Conservation (phyloP, 495 filamentous ascomycete species). For the Evansstolkia leycettana region DNA sequence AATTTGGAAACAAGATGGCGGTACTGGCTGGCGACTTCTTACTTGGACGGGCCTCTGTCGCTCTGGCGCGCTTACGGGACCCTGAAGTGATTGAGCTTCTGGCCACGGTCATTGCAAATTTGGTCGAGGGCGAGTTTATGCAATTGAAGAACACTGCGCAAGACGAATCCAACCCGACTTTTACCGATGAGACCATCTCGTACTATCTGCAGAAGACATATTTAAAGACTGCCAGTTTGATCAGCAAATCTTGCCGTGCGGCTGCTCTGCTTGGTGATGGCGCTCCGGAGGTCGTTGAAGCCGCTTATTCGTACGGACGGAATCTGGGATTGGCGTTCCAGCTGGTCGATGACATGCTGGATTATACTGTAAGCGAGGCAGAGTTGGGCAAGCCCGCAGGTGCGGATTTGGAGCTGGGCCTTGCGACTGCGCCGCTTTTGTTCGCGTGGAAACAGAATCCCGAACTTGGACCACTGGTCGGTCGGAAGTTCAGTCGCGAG, state of each 20-base stretch:
- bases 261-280: constrained; percentile 74
- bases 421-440: constrained; percentile 89
- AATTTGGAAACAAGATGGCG: constrained; percentile 98
- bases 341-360: constrained; percentile 96
- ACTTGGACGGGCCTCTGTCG: constrained; percentile 84
- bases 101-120: constrained; percentile 90
- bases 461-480: constrained; percentile 78
- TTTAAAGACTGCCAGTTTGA: constrained; percentile 88
- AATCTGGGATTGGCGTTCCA: constrained; percentile 94
- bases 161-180: constrained; percentile 70
- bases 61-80: constrained; percentile 77
- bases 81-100: constrained; percentile 90
- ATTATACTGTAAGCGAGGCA: constrained; percentile 75
- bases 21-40: constrained; percentile 93
- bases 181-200: constrained; percentile 72
- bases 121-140: constrained; percentile 99
- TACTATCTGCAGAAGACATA: constrained; percentile 99
- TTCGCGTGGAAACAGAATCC: constrained; percentile 91
- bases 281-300: constrained; percentile 68
- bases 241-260: constrained; percentile 89
- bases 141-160: constrained; percentile 90
- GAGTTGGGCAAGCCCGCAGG: constrained; percentile 92
- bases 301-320: constrained; percentile 82
- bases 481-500: constrained; percentile 71
- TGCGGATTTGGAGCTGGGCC: constrained; percentile 83